phyloP scores from a whole-genome alignment of 75 land plant genomes.

The Gnetum montanum region DNA sequence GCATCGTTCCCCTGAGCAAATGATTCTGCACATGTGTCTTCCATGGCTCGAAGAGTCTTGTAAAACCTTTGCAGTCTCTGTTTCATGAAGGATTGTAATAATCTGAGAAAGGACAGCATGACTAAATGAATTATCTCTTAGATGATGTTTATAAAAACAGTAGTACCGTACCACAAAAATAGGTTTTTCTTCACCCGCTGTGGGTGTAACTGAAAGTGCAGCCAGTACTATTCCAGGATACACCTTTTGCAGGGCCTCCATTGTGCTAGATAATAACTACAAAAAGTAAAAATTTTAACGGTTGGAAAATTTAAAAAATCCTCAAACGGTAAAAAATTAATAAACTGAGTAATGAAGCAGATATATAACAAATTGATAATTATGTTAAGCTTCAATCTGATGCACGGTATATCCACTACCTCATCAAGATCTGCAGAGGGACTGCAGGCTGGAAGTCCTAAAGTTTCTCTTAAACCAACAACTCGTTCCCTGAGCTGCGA shows the following conservation, averaged over 20 bases:
- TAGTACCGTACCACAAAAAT: conserved; percentile 9
- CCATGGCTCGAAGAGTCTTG: conserved; percentile 13
- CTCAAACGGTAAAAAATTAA: neutral
- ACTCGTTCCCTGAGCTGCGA: conserved; percentile 13
- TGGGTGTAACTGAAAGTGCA: neutral
- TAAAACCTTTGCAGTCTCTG: conserved; percentile 20
- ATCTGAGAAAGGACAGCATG: too few species aligned
- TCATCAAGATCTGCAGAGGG: conserved; percentile 19
- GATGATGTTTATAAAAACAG: neutral
- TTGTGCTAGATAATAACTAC: conserved; percentile 17
- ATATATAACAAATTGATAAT: too few species aligned
- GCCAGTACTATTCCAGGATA: conserved; percentile 11
- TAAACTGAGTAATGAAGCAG: too few species aligned
- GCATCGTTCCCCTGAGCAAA: conserved; percentile 4
- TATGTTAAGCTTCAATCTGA: too few species aligned
- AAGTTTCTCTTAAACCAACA: conserved; percentile 5
- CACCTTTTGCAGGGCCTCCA: conserved; percentile 16
- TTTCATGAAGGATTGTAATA: neutral
- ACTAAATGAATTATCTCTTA: neutral
- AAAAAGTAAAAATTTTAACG: conserved; percentile 3
- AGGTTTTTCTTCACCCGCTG: conserved; percentile 11
- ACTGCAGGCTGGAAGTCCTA: conserved; percentile 28
- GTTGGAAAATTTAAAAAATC: too few species aligned
- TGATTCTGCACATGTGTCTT: conserved; percentile 15
- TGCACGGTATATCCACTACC: conserved; percentile 25